Conservation (phyloP, 257 asterid genomes). For the Solanum sitiens region DNA sequence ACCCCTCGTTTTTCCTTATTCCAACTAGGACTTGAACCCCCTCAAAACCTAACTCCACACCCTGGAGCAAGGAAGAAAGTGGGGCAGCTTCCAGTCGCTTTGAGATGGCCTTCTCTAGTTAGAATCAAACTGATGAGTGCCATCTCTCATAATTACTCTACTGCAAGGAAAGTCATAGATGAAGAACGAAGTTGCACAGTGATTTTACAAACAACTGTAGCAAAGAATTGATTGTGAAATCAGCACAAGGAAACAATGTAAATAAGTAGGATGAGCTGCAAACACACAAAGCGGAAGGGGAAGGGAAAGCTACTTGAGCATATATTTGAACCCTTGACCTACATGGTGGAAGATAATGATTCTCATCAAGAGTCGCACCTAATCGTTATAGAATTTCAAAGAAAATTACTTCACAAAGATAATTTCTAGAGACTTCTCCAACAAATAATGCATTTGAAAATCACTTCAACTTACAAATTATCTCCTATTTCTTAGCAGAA, state of each 20-base stretch:
- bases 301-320: neutral
- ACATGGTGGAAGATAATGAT: neutral
- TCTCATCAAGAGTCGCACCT: neutral
- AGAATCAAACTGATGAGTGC: neutral
- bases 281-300: neutral
- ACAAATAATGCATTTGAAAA: neutral
- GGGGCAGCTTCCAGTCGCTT: neutral
- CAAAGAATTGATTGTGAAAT: neutral
- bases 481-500: neutral
- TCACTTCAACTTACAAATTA: neutral
- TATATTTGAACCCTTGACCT: neutral
- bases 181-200: neutral
- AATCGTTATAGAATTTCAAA: neutral
- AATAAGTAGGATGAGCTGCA: neutral
- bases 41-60: neutral
- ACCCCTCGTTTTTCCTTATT: neutral
- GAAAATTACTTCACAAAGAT: neutral
- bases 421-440: neutral
- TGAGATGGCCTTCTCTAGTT: neutral
- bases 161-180: neutral
- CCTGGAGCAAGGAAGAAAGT: neutral
- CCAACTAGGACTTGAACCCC: neutral
- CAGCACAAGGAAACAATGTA: neutral
- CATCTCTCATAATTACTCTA: neutral
- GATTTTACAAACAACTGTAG: neutral